phyloP scores from a whole-genome alignment of 2,329 filamentous ascomycete genomes.

The Ophiostoma sp. region DNA sequence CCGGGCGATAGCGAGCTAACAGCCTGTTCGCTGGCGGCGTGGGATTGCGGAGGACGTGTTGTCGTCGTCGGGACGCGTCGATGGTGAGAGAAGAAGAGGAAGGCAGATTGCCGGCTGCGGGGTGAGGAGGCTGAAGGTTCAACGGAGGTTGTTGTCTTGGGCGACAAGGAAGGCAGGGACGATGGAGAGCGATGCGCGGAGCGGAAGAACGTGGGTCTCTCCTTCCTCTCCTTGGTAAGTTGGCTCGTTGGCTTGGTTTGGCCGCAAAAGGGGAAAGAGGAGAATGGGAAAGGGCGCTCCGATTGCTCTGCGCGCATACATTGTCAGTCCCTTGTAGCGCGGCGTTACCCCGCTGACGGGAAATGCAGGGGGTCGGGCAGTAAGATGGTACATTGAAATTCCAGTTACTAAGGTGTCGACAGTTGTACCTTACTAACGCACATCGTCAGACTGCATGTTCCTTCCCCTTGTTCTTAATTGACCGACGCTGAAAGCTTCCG shows the following conservation, averaged over 20 bases:
- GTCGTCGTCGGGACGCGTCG: not conserved
- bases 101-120: not conserved
- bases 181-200: slow-evolving; percentile 24
- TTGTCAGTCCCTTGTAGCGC: not conserved
- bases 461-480: not conserved
- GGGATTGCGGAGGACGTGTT: not conserved
- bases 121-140: not conserved
- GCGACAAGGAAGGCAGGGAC: slow-evolving; percentile 12
- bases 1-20: not conserved
- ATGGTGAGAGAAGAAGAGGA: not conserved
- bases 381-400: not conserved
- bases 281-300: slow-evolving; percentile 11
- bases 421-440: not conserved
- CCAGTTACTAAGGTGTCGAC: not conserved
- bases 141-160: slow-evolving; percentile 11
- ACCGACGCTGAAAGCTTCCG: not conserved
- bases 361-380: slow-evolving; percentile 2
- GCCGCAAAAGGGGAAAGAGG: not conserved
- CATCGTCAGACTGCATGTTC: not conserved
- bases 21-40: not conserved
- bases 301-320: not conserved
- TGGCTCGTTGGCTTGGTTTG: not conserved
- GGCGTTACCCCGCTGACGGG: slow-evolving; percentile 21
- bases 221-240: not conserved
- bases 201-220: slow-evolving; percentile 23